phyloP scores from a whole-genome alignment of 257 asterid species.

The Solanum megistacrolobum region DNA sequence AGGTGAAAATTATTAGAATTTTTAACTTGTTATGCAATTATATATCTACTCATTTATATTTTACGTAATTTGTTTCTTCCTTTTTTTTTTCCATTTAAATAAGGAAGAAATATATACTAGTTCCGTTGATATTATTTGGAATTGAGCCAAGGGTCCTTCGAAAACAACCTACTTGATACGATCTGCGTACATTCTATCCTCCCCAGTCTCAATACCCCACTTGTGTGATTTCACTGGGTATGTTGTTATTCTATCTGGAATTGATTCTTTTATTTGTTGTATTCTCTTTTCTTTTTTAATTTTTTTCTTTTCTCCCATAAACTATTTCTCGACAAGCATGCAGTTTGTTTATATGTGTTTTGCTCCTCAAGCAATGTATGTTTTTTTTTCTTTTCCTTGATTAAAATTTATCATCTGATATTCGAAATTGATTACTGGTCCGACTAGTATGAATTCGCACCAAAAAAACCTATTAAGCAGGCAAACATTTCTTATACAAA shows the following conservation, averaged over 20 bases:
- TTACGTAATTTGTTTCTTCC: background rate
- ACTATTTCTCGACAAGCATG: background rate
- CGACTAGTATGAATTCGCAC: background rate
- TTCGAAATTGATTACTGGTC: background rate
- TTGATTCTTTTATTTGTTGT: background rate
- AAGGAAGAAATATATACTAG: background rate
- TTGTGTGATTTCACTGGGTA: background rate
- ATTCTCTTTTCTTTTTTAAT: background rate
- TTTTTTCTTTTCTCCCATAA: background rate
- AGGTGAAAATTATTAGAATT: background rate
- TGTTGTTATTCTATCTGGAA: background rate
- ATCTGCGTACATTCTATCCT: background rate
- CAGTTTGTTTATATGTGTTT: background rate
- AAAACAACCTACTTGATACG: too few species aligned
- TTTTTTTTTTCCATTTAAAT: background rate
- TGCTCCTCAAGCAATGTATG: background rate
- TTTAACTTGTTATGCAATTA: background rate
- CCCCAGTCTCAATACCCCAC: accelerated
- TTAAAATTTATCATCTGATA: too few species aligned
- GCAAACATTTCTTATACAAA: background rate
- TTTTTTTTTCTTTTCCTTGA: background rate
- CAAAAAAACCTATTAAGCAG: background rate
- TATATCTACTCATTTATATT: too few species aligned
- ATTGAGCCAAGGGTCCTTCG: background rate
- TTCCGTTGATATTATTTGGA: background rate